Base-by-base conservation (phyloP, 306 rosid genomes). In the Glycine tomentella region DNA sequence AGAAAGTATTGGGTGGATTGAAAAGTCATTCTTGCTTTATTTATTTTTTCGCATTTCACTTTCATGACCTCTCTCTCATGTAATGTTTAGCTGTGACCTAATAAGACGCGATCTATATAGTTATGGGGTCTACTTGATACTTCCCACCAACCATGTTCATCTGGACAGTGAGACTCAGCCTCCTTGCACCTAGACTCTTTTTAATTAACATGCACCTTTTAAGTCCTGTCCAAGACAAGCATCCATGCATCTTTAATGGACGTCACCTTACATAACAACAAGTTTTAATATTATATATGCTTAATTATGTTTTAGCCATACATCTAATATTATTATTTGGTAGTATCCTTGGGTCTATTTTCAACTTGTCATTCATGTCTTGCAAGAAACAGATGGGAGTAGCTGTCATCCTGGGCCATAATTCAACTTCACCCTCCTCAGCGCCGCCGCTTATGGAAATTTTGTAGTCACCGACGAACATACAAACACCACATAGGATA, bases 11-110 rank as follows among this genome's bases (percentile, higher is more conserved):
- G 31, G 1, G 6, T 9, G 77, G 51, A 38, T 55, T 40, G 4
- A 56, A 74, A 40, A 56, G 55, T 11, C 13, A 56, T 56, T 17
- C 0, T 9, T 74, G 68, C 42, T 58, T 56, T 74, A 38, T 56
- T 17, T 74, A 36, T 16, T 17, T 8, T 56, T 74, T 17, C 1
- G 40, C 40, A 38, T 55, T 16, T 75, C 59, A 45, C 34, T 61
- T 75, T 59, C 71, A 25, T n/a, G 8, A 45, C 2, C 40, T 61
- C 10, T 56, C 69, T 57, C 70, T 45, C 46, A 44, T 12, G 57
- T 25, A 75, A 61, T 59, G 80, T 61, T 61, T 45, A 1, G 70
- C 61, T 45, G 70, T 59, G 80, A 75, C 80, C 6, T 34, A 42
- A 42, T 42, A 38, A 9, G 51, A 48, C 16, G 10, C 58, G 11